These are phyloP conservation scores for Haplosporangium gracile DNA, from an alignment of 192 early-diverging fungal species.

Conservation along the genomic window DNA sequence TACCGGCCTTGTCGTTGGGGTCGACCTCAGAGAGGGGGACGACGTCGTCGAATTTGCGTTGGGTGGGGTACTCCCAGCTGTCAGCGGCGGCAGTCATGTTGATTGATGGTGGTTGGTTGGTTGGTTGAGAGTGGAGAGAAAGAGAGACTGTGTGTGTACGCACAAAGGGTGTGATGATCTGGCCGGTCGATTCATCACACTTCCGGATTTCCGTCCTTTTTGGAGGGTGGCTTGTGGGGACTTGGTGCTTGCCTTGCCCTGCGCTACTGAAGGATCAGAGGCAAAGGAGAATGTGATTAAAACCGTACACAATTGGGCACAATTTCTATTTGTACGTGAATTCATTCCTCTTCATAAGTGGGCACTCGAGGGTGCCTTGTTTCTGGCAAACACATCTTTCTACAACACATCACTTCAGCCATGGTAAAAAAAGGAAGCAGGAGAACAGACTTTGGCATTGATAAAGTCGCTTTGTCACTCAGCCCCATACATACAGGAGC, in stretches of 20 bases:
- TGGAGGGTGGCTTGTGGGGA: background rate
- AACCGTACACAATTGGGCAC: background rate
- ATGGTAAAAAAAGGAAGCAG: background rate
- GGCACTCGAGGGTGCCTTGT: background rate
- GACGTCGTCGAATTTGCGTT: constrained; percentile 57
- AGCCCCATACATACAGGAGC: too few relatives aligned
- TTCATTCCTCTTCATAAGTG: background rate
- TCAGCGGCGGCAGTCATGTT: constrained; percentile 52
- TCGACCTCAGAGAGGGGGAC: constrained; percentile 50
- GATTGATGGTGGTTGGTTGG: background rate
- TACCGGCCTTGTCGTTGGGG: constrained; percentile 57
- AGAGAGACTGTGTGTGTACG: too few relatives aligned
- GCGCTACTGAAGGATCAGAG: too few relatives aligned
- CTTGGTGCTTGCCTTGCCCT: background rate
- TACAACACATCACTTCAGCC: constrained; percentile 1
- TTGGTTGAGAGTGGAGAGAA: constrained; percentile 23
- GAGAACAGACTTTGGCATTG: too few relatives aligned
- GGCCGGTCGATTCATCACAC: background rate
- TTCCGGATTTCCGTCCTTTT: constrained; percentile 7
- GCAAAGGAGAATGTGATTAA: background rate
- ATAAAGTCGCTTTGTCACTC: too few relatives aligned
- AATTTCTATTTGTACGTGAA: background rate
- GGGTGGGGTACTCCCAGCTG: constrained; percentile 56
- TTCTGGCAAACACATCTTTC: background rate
- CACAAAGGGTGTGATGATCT: background rate